A percentile compares a stretch with the other conserved stretches of the same genome.
Evolutionary conservation across 2,329 filamentous ascomycete genomes (phyloP).

Genomic region (Ramularia endophylla): DNA sequence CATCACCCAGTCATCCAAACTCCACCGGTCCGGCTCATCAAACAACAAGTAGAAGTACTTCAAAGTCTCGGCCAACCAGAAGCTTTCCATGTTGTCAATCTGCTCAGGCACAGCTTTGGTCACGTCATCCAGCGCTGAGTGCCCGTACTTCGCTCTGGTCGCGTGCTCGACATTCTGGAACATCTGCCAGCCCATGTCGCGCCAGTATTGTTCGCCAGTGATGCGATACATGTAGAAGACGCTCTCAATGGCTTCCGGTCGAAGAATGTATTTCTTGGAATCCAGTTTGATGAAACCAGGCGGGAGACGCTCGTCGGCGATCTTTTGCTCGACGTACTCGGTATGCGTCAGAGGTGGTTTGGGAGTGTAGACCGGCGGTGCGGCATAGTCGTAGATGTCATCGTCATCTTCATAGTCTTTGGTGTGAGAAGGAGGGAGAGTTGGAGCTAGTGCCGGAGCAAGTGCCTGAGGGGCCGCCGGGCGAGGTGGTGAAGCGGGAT

Average conservation of each 20-base stretch:
- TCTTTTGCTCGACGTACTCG: conserved; percentile 28
- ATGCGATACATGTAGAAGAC: conserved; percentile 89
- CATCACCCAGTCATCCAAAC: conserved; percentile 62
- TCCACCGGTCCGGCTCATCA: conserved; percentile 58
- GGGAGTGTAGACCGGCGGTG: conserved; percentile 20
- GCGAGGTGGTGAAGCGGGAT: conserved; percentile 1
- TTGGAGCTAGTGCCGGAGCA: background rate
- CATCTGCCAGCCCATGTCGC: conserved; percentile 83
- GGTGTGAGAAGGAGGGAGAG: background rate
- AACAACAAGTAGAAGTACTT: conserved; percentile 91
- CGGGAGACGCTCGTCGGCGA: conserved; percentile 36
- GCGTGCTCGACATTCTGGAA: conserved; percentile 64
- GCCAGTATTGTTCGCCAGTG: conserved; percentile 68
- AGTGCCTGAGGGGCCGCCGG: background rate
- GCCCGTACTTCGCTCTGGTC: conserved; percentile 60
- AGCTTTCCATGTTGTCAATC: conserved; percentile 72
- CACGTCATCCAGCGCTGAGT: conserved; percentile 66
- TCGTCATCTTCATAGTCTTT: background rate
- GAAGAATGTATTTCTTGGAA: conserved; percentile 36
- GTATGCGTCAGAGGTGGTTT: conserved; percentile 25
- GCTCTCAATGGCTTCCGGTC: conserved; percentile 78
- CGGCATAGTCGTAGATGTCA: conserved; percentile 5
- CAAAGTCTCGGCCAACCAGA: conserved; percentile 81
- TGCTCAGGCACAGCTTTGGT: conserved; percentile 36
- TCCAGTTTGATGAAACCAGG: conserved; percentile 36